These are phyloP conservation scores for Earliella scabrosa DNA, from an alignment of 1,284 basidiomycete species.

Conservation along the genomic window DNA sequence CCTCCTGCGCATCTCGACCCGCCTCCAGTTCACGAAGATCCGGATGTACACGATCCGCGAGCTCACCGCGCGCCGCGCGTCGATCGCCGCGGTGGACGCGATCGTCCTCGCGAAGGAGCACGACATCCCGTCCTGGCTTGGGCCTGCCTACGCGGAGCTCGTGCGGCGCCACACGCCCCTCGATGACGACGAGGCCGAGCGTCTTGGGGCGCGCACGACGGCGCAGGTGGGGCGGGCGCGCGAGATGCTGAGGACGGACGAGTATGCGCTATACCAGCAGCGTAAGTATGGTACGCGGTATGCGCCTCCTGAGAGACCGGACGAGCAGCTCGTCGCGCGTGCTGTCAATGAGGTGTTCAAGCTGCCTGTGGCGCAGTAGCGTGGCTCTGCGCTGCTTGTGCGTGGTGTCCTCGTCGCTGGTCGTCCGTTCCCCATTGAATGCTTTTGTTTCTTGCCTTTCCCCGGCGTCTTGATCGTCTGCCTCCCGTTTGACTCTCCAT, in stretches of 20 bases:
- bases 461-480: neutral
- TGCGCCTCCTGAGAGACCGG: constrained; percentile 16
- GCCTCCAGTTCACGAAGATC: constrained; percentile 36
- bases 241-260: constrained; percentile 28
- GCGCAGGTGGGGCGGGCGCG: constrained; percentile 27
- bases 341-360: constrained; percentile 28
- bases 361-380: too few relatives aligned
- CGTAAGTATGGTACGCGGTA: constrained; percentile 19
- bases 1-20: constrained; percentile 41
- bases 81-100: constrained; percentile 38
- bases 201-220: constrained; percentile 35
- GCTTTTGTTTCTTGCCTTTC: neutral
- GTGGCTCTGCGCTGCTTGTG: too few relatives aligned
- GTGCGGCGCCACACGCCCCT: constrained; percentile 40
- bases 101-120: constrained; percentile 43
- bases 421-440: neutral
- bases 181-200: constrained; percentile 39
- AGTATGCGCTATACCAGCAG: constrained; percentile 21
- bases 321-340: constrained; percentile 28
- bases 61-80: constrained; percentile 30
- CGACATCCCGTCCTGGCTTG: constrained; percentile 42
- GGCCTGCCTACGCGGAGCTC: constrained; percentile 41
- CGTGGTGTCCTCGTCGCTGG: neutral
- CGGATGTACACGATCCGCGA: constrained; percentile 37
- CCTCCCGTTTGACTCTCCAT: neutral